Evolutionary conservation across 352 stramenopile genomes (phyloP).

Genomic region (Elongisporangium undulatum): DNA sequence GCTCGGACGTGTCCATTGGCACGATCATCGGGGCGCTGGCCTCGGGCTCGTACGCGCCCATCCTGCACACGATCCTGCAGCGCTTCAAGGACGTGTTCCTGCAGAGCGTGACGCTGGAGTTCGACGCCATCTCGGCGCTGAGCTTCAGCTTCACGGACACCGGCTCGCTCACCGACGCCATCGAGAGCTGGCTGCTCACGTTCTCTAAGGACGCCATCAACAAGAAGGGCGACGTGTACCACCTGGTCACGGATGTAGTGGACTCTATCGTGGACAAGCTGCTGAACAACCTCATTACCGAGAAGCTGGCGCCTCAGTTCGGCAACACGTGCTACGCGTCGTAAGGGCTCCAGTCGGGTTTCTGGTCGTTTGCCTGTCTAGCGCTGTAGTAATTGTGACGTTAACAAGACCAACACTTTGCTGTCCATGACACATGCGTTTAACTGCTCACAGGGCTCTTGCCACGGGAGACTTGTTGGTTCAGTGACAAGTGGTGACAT

Average conservation of each 20-base stretch:
- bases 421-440: too few relatives aligned
- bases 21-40: slow-evolving; percentile 33
- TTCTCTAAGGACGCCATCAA: slow-evolving; percentile 51
- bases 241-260: slow-evolving; percentile 27
- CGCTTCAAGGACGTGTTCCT: slow-evolving; percentile 10
- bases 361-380: too few relatives aligned
- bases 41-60: slow-evolving; percentile 14
- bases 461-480: too few relatives aligned
- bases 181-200: slow-evolving; percentile 39
- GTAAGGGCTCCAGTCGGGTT: too few relatives aligned
- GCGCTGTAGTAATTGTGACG: too few relatives aligned
- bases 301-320: slow-evolving; percentile 31
- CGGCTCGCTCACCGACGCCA: slow-evolving; percentile 28
- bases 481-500: too few relatives aligned
- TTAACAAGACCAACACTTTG: too few relatives aligned
- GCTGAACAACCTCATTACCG: slow-evolving; percentile 41
- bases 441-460: too few relatives aligned
- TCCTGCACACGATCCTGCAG: slow-evolving; percentile 17
- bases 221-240: slow-evolving; percentile 64
- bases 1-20: slow-evolving; percentile 41
- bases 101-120: slow-evolving; percentile 14
- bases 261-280: slow-evolving; percentile 37
- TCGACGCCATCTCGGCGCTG: slow-evolving; percentile 14
- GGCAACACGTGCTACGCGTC: slow-evolving; percentile 27
- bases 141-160: slow-evolving; percentile 35